Base-by-base conservation (phyloP, 2,329 filamentous ascomycete species). In the Colletotrichum cordylinicola region DNA sequence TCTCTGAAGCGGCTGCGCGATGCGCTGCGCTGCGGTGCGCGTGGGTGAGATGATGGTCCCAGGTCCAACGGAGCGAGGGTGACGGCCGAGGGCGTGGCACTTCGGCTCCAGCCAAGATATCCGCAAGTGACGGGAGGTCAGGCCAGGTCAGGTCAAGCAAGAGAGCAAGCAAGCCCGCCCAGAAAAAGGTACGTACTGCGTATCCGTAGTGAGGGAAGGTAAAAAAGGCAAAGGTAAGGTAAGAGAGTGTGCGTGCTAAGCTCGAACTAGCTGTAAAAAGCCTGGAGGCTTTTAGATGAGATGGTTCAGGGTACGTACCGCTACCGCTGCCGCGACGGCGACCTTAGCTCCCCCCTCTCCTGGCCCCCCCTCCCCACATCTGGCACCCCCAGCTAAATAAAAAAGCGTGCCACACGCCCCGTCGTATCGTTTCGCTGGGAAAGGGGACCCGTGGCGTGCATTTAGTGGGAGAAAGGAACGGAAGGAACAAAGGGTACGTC, bases 381-480 rank as follows among this genome's bases (percentile, higher is more conserved):
- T n/a, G 58, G 13, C 39, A 31, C 66, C 71, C 69, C 71, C 71
- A 56, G 71, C 66, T 64, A 56, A 69, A 69, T 73, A 73, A 73
- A 73, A 73, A 73, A 70, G 56, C 27, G 67, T 70, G 56, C 67
- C n/a, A 70, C 67, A n/a, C 67, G 56, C 67, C 56, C 67, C 56
- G 70, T 70, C 67, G 72, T 72, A 62, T 75, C 62, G 72, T 75
- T 75, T 75, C 72, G 72, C 72, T 72, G 66, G 68, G 31, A 56
- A 72, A 52, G 18, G 37, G 55, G 24, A 62, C 72, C 72, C 72
- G 37, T 70, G 67, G 67, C 68, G 72, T 75, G 21, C 21, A 37
- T 33, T 31, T 33, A 75, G 61, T 37, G 21, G 18, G 31, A 60
- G 64, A 68, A 60, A 68, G 70, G 70, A 73, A 73, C 70, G 70